Percentiles rank a stretch among this genome's conserved stretches.
Conservation (phyloP, 1,284 basidiomycete genomes). For the Tylopilus sp. region DNA sequence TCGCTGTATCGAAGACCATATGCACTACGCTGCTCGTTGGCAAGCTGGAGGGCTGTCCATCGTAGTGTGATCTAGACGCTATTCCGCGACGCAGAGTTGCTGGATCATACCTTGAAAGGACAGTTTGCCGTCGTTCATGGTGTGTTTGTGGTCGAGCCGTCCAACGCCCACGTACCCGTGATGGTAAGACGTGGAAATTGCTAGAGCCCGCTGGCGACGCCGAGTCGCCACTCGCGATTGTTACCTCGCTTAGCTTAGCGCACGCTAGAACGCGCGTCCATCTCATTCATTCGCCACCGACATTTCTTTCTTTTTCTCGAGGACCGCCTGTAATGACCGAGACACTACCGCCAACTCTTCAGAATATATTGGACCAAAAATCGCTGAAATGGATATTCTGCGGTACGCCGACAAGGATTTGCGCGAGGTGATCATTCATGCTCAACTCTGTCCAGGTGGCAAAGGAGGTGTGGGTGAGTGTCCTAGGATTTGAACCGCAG, state of each 20-base stretch:
- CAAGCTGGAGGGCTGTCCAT: constrained; percentile 66
- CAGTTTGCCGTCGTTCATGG: constrained; percentile 29
- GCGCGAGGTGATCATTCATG: constrained; percentile 8
- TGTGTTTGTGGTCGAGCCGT: background rate
- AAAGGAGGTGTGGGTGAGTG: constrained; percentile 89
- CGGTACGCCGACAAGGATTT: constrained; percentile 46
- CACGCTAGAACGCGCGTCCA: constrained; percentile 21
- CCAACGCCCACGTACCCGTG: constrained; percentile 1
- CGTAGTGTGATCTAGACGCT: constrained; percentile 4
- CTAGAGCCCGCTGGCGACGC: constrained; percentile 1
- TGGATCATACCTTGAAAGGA: constrained; percentile 35
- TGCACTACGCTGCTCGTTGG: constrained; percentile 84
- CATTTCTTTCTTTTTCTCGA: constrained; percentile 8
- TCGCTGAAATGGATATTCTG: constrained; percentile 95
- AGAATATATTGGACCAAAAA: constrained; percentile 86
- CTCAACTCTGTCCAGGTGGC: constrained; percentile 55
- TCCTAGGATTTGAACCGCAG: constrained; percentile 1
- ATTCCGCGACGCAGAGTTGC: constrained; percentile 1
- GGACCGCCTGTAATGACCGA: constrained; percentile 41
- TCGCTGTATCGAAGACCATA: constrained; percentile 91
- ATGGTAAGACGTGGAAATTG: constrained; percentile 27
- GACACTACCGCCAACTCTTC: constrained; percentile 71
- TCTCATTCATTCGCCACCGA: constrained; percentile 6
- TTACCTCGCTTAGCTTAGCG: constrained; percentile 12
- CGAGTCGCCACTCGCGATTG: constrained; percentile 1